phyloP scores from a whole-genome alignment of 164 flowering plant species.

The Stephania cephalantha region DNA sequence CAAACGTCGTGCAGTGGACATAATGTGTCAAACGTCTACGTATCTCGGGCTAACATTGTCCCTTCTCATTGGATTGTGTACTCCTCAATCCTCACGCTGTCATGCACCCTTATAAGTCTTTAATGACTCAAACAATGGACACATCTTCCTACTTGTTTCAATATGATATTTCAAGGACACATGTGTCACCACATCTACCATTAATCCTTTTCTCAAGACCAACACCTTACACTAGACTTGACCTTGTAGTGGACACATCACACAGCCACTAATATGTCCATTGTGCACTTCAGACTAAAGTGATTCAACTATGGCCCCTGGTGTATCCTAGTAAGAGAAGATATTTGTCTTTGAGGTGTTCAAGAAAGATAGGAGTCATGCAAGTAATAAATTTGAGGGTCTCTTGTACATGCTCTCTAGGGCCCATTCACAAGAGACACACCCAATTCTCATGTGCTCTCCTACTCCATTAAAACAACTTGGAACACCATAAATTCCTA shows the following conservation, averaged over 20 bases:
- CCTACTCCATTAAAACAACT: slow-evolving; percentile 1
- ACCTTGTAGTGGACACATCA: not conserved
- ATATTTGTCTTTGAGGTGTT: slow-evolving; percentile 2
- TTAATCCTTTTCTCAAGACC: not conserved
- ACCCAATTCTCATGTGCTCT: not conserved
- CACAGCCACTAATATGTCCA: not conserved
- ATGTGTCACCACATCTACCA: not conserved
- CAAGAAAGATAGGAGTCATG: not conserved
- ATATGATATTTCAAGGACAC: not conserved
- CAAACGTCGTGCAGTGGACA: too few species aligned
- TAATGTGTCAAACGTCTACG: too few species aligned
- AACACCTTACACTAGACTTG: not conserved
- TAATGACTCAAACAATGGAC: not conserved
- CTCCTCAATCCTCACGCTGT: not conserved
- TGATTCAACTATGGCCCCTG: not conserved
- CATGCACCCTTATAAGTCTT: not conserved
- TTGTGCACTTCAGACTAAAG: not conserved
- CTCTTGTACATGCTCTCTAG: not conserved
- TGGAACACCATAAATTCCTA: not conserved
- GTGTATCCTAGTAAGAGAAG: not conserved
- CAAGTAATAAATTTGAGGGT: not conserved
- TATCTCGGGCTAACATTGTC: not conserved
- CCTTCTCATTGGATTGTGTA: slow-evolving; percentile 7
- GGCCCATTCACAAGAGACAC: not conserved
- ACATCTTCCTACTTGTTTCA: slow-evolving; percentile 2